A percentile compares a stretch with the other conserved stretches of the same genome.
Evolutionary conservation across 2,329 filamentous ascomycete species (phyloP).

Genomic region (Pyrenophora graminea): DNA sequence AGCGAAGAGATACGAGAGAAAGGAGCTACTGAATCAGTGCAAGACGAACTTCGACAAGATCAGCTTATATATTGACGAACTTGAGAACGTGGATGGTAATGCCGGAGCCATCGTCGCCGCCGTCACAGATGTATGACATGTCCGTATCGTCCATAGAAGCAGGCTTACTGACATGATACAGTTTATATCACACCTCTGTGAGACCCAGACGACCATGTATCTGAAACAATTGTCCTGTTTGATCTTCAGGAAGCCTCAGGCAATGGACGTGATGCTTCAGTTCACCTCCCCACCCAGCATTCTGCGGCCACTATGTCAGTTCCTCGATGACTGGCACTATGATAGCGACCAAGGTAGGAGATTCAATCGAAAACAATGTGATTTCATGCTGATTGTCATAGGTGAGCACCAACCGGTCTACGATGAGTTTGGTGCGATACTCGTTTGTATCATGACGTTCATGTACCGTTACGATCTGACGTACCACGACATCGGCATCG

Average conservation of each 20-base stretch:
- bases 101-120: slow-evolving; percentile 83
- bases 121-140: slow-evolving; percentile 46
- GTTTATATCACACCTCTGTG: slow-evolving; percentile 71
- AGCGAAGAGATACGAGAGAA: slow-evolving; percentile 75
- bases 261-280: slow-evolving; percentile 74
- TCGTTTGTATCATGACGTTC: slow-evolving; percentile 74
- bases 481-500: slow-evolving; percentile 66
- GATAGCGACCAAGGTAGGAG: slow-evolving; percentile 73
- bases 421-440: slow-evolving; percentile 79
- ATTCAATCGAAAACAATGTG: not conserved
- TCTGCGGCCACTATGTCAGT: slow-evolving; percentile 71
- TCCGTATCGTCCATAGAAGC: not conserved
- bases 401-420: slow-evolving; percentile 84
- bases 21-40: slow-evolving; percentile 77
- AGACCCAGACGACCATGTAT: slow-evolving; percentile 77
- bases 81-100: slow-evolving; percentile 91
- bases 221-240: slow-evolving; percentile 74
- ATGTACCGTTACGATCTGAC: slow-evolving; percentile 74
- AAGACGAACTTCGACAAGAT: slow-evolving; percentile 74
- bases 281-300: slow-evolving; percentile 74
- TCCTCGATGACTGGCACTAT: slow-evolving; percentile 79
- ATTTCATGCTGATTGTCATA: slow-evolving; percentile 27
- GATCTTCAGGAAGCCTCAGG: slow-evolving; percentile 72
- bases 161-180: slow-evolving; percentile 37
- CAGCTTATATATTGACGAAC: slow-evolving; percentile 75